These are phyloP conservation scores for Phlegmacium glaucopus DNA, from an alignment of 768 basidiomycete species.

Conservation along the genomic window DNA sequence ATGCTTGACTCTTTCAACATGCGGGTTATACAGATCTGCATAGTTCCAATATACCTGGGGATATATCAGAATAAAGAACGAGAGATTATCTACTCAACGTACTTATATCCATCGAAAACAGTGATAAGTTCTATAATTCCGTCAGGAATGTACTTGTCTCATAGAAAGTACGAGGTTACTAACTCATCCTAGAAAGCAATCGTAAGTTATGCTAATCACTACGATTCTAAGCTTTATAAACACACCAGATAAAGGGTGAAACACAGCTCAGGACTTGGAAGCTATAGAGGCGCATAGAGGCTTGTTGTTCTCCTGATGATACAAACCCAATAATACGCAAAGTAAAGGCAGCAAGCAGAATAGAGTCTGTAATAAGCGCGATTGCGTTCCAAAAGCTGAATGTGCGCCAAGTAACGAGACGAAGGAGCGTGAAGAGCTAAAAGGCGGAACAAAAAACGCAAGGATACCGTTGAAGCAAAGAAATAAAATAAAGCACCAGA, in stretches of 20 bases:
- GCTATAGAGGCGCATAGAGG: slow-evolving; percentile 53
- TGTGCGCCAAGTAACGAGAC: slow-evolving; percentile 77
- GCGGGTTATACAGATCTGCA: slow-evolving; percentile 90
- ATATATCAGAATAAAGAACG: not conserved
- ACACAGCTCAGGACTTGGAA: slow-evolving; percentile 91
- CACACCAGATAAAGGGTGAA: slow-evolving; percentile 84
- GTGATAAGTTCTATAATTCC: slow-evolving; percentile 62
- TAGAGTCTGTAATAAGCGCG: slow-evolving; percentile 65
- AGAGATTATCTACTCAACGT: slow-evolving; percentile 16
- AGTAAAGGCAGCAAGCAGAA: slow-evolving; percentile 71
- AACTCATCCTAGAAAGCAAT: slow-evolving; percentile 68
- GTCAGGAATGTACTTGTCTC: not conserved
- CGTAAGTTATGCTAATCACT: not conserved
- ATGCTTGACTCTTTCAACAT: slow-evolving; percentile 94
- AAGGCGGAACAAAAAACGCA: no score
- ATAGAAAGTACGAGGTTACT: slow-evolving; percentile 22
- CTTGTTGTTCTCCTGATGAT: slow-evolving; percentile 30
- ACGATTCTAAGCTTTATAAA: slow-evolving; percentile 6
- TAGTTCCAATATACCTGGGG: slow-evolving; percentile 73
- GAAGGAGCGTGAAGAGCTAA: slow-evolving; percentile 68
- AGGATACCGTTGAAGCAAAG: not conserved
- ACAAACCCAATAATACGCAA: slow-evolving; percentile 63
- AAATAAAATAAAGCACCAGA: not conserved
- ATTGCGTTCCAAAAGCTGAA: slow-evolving; percentile 78
- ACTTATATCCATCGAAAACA: slow-evolving; percentile 81